Percentiles rank a stretch among this genome's conserved stretches.
Evolutionary conservation across 2,329 filamentous ascomycete genomes (phyloP).

Genomic region (Orbilia oligospora): DNA sequence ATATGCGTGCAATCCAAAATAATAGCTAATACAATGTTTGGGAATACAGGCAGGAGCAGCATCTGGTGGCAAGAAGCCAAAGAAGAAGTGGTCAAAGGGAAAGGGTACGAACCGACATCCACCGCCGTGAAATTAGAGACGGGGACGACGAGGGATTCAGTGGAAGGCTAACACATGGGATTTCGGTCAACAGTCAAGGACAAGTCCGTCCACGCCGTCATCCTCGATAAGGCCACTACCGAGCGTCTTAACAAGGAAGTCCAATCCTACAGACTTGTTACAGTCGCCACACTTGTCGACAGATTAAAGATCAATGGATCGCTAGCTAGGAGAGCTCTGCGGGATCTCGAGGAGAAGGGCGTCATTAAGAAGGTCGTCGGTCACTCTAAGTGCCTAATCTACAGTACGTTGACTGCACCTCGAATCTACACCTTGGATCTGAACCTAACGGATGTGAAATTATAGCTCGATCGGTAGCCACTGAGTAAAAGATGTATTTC

Average conservation of each 20-base stretch:
- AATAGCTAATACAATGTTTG: constrained; percentile 45
- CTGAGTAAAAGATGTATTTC: constrained; percentile 55
- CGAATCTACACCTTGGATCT: background rate
- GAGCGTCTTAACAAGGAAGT: constrained; percentile 99
- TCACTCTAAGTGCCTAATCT: constrained; percentile 98
- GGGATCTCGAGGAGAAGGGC: constrained; percentile 96
- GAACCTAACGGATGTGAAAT: constrained; percentile 24
- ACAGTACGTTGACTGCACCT: constrained; percentile 76
- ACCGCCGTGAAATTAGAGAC: constrained; percentile 63
- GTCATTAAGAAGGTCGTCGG: constrained; percentile 97
- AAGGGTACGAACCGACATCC: constrained; percentile 69
- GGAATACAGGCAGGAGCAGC: constrained; percentile 70
- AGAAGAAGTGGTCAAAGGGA: constrained; percentile 83
- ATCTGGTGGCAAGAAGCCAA: constrained; percentile 82
- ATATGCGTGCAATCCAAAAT: constrained; percentile 8
- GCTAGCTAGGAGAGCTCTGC: constrained; percentile 88
- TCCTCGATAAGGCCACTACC: constrained; percentile 96
- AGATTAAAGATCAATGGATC: constrained; percentile 99
- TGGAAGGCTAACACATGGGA: constrained; percentile 69
- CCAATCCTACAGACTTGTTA: constrained; percentile 99
- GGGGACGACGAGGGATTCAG: constrained; percentile 65
- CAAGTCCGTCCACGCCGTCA: constrained; percentile 99
- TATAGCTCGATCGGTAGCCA: constrained; percentile 59
- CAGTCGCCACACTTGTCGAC: constrained; percentile 97
- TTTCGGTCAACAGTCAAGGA: constrained; percentile 84